phyloP scores from a whole-genome alignment of 2,329 filamentous ascomycete species.

The Paracorniculantispora psalliotae region DNA sequence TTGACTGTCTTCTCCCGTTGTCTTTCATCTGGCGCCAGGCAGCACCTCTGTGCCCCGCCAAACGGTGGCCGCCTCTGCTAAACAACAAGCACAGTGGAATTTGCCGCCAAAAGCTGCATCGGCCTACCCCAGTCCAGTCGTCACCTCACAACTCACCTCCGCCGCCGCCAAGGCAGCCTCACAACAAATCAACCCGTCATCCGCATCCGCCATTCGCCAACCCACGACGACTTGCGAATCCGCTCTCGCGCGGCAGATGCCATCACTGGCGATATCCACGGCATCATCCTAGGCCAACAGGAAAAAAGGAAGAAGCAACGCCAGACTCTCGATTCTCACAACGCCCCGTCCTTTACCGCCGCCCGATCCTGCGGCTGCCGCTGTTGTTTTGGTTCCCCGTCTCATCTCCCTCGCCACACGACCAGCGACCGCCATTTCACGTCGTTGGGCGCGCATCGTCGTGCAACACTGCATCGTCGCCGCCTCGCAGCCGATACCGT shows the following conservation, averaged over 20 bases:
- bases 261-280: neutral
- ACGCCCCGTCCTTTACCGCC: neutral
- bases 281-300: neutral
- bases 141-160: neutral
- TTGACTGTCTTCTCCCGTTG: no score
- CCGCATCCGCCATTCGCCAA: neutral
- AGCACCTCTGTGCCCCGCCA: neutral
- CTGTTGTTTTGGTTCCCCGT: neutral
- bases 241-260: neutral
- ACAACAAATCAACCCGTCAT: conserved; percentile 10
- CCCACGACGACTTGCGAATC: neutral
- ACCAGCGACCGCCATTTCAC: neutral
- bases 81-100: neutral
- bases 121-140: neutral
- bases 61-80: neutral
- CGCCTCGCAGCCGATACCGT: neutral
- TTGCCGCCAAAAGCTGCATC: neutral
- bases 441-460: neutral
- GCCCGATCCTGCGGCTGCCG: neutral
- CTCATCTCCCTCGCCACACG: conserved; percentile 2
- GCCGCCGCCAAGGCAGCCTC: neutral
- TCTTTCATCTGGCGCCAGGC: no score
- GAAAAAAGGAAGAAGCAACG: no score
- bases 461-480: neutral
- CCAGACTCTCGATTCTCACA: neutral